A percentile compares a stretch with the other conserved stretches of the same genome.
Conservation (phyloP, 495 filamentous ascomycete genomes). For the Penicillium angulare region DNA sequence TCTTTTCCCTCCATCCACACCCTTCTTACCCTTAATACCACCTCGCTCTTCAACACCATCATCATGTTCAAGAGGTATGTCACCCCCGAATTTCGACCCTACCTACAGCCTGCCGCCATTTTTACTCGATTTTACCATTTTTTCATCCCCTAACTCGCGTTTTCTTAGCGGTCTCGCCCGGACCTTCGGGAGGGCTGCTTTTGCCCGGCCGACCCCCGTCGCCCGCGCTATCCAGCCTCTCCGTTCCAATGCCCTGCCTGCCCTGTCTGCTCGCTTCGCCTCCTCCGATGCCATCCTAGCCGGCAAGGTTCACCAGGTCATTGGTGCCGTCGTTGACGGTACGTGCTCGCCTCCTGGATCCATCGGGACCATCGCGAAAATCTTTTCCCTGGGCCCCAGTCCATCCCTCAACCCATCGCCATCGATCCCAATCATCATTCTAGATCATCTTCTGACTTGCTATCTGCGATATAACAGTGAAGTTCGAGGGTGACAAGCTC, state of each 20-base stretch:
- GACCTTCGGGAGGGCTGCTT: conserved; percentile 72
- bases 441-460: conserved; percentile 40
- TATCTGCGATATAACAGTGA: conserved; percentile 54
- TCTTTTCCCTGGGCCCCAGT: conserved; percentile 41
- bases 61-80: conserved; percentile 90
- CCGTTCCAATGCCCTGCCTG: conserved; percentile 56
- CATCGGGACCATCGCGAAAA: conserved; percentile 41
- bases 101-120: conserved; percentile 37
- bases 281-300: conserved; percentile 60
- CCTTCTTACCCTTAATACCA: conserved; percentile 31
- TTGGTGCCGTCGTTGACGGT: conserved; percentile 70
- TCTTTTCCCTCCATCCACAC: conserved; percentile 37
- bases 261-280: conserved; percentile 66
- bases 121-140: conserved; percentile 40
- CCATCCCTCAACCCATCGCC: conserved; percentile 37
- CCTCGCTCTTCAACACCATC: conserved; percentile 54
- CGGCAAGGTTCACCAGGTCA: conserved; percentile 87
- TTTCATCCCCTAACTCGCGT: conserved; percentile 42
- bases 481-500: conserved; percentile 93
- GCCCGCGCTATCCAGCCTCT: conserved; percentile 68
- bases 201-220: conserved; percentile 65
- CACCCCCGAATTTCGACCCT: neutral
- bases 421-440: conserved; percentile 29
- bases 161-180: conserved; percentile 71
- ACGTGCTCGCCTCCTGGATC: conserved; percentile 40